Evolutionary conservation across 495 filamentous ascomycete species (phyloP).

Genomic region (Niebla homalea): DNA sequence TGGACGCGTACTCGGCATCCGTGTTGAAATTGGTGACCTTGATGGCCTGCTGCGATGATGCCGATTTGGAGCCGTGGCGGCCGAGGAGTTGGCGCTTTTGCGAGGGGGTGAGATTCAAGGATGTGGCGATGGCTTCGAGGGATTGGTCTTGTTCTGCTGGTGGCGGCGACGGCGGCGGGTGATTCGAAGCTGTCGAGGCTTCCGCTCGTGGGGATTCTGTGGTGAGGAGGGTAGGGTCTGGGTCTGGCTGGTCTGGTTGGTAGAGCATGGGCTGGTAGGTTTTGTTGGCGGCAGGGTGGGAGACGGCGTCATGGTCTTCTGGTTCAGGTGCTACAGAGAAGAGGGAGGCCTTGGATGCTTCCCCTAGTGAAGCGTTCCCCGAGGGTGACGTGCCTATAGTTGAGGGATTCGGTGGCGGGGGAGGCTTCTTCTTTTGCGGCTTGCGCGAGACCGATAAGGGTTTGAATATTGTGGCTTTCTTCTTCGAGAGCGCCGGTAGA

Average conservation of each 20-base stretch:
- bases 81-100: slow-evolving; percentile 75
- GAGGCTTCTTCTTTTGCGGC: slow-evolving; percentile 49
- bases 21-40: slow-evolving; percentile 70
- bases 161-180: background rate
- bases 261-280: slow-evolving; percentile 42
- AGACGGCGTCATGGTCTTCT: slow-evolving; percentile 7
- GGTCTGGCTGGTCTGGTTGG: slow-evolving; percentile 15
- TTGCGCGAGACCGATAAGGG: slow-evolving; percentile 68
- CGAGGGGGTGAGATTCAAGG: slow-evolving; percentile 59
- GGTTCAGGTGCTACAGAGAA: slow-evolving; percentile 39
- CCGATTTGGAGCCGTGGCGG: slow-evolving; percentile 31
- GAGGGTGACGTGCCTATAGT: slow-evolving; percentile 9
- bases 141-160: slow-evolving; percentile 23
- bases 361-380: too few relatives aligned
- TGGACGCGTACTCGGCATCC: slow-evolving; percentile 69
- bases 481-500: slow-evolving; percentile 31
- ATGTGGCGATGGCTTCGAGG: slow-evolving; percentile 51
- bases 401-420: slow-evolving; percentile 7
- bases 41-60: slow-evolving; percentile 15
- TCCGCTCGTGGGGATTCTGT: slow-evolving; percentile 2
- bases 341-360: slow-evolving; percentile 44
- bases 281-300: slow-evolving; percentile 9
- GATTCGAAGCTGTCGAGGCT: background rate
- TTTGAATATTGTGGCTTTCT: slow-evolving; percentile 76
- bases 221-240: slow-evolving; percentile 13